Conservation (phyloP, 2,329 filamentous ascomycete species). For the Grosmannia huntii region DNA sequence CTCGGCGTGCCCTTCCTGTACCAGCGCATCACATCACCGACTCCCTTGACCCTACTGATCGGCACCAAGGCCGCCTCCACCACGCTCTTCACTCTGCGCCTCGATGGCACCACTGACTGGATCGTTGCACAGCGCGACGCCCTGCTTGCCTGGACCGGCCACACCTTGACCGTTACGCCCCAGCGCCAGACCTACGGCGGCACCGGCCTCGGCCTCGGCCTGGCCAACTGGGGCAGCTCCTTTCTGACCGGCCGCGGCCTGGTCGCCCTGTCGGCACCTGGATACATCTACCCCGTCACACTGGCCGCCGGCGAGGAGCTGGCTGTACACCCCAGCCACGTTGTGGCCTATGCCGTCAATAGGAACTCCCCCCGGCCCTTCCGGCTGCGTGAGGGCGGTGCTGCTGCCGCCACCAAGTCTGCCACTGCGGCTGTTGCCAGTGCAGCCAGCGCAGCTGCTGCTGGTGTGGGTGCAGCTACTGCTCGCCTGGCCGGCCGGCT, state of each 20-base stretch:
- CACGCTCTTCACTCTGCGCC: slow-evolving; percentile 74
- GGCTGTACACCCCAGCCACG: slow-evolving; percentile 78
- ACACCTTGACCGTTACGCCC: slow-evolving; percentile 65
- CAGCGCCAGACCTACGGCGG: slow-evolving; percentile 32
- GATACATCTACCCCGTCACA: slow-evolving; percentile 78
- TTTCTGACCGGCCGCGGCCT: slow-evolving; percentile 79
- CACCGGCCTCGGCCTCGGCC: slow-evolving; percentile 39
- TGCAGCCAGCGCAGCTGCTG: slow-evolving; percentile 2
- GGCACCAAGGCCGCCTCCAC: slow-evolving; percentile 77
- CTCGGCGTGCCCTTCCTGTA: slow-evolving; percentile 92
- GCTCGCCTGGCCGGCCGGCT: background rate
- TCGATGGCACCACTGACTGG: slow-evolving; percentile 94
- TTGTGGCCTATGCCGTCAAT: slow-evolving; percentile 78
- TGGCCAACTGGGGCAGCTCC: slow-evolving; percentile 87
- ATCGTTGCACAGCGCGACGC: slow-evolving; percentile 79
- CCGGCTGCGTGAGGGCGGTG: slow-evolving; percentile 39
- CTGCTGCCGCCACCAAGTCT: background rate
- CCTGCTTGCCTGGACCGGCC: slow-evolving; percentile 91
- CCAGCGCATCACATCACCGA: slow-evolving; percentile 77
- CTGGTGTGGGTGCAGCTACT: background rate
- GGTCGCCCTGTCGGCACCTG: slow-evolving; percentile 70
- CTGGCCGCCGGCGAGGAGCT: slow-evolving; percentile 78
- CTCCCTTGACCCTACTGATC: slow-evolving; percentile 77
- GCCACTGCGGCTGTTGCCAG: background rate
- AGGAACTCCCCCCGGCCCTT: slow-evolving; percentile 68